Evolutionary conservation across 1,284 basidiomycete species (phyloP).

Genomic region (Singerocomus inundabilis): DNA sequence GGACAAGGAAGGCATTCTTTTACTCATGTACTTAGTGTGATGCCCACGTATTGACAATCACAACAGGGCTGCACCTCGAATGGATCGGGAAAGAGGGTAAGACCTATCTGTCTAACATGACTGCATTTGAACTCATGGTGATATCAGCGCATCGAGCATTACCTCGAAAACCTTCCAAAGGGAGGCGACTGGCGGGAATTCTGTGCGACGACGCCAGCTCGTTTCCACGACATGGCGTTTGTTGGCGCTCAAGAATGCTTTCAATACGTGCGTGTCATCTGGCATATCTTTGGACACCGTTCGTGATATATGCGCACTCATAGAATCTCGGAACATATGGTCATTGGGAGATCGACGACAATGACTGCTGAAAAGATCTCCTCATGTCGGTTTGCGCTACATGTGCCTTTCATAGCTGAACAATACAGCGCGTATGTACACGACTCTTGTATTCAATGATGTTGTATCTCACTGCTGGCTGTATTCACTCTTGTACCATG

Average conservation of each 20-base stretch:
- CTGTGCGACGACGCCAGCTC: constrained; percentile 27
- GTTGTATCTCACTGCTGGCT: too few relatives aligned
- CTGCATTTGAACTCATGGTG: not conserved
- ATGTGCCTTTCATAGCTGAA: too few relatives aligned
- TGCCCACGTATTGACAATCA: not conserved
- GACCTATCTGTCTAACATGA: not conserved
- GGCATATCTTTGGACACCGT: not conserved
- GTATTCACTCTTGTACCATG: too few relatives aligned
- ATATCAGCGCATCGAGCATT: constrained; percentile 13
- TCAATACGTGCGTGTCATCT: constrained; percentile 10
- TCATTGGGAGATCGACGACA: constrained; percentile 28
- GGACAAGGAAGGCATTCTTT: constrained; percentile 18
- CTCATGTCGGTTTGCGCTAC: too few relatives aligned
- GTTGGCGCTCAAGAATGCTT: constrained; percentile 23
- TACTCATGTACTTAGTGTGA: not conserved
- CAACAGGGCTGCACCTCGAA: constrained; percentile 26
- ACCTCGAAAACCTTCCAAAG: constrained; percentile 24
- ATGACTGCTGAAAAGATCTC: constrained; percentile 14
- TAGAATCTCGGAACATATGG: constrained; percentile 24
- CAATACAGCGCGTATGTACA: too few relatives aligned
- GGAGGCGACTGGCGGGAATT: constrained; percentile 25
- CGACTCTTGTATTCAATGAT: too few relatives aligned
- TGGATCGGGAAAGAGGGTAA: constrained; percentile 21
- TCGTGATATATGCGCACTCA: not conserved
- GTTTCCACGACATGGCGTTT: constrained; percentile 19